Evolutionary conservation across 306 rosid species (phyloP).

Genomic region (Trifolium fragiferum): DNA sequence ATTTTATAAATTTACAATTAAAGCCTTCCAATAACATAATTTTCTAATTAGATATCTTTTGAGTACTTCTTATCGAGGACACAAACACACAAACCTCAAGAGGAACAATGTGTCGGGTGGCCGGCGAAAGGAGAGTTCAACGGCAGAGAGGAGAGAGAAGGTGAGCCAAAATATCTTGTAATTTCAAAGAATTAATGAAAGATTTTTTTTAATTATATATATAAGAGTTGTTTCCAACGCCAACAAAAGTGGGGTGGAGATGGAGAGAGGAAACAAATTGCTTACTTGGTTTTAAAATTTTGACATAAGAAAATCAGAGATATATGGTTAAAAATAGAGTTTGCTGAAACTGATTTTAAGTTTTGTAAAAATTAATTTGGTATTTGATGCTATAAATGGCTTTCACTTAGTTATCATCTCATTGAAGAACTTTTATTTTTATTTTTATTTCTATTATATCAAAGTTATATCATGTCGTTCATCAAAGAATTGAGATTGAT

Average conservation of each 20-base stretch:
- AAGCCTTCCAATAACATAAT: background rate
- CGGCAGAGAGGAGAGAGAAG: background rate
- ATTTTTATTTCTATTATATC: no score
- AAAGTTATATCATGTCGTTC: no score
- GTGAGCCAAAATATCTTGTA: conserved; percentile 13
- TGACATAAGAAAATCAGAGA: background rate
- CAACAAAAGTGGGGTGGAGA: conserved; percentile 34
- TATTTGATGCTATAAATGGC: background rate
- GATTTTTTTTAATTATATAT: conserved; percentile 4
- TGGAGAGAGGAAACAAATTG: conserved; percentile 19
- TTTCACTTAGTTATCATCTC: background rate
- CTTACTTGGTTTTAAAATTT: conserved; percentile 8
- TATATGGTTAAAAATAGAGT: conserved; percentile 25
- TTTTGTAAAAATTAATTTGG: background rate
- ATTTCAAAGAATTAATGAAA: background rate
- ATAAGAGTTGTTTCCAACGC: background rate
- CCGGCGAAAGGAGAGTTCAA: background rate
- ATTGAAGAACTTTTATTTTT: background rate
- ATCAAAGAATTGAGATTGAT: no score
- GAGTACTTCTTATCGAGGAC: background rate
- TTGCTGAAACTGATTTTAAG: conserved; percentile 5
- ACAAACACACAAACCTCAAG: conserved; percentile 42
- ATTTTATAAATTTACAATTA: background rate
- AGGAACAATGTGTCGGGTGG: background rate
- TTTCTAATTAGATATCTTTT: background rate